Percentiles rank a stretch among this genome's conserved stretches.
Evolutionary conservation across 768 basidiomycete genomes (phyloP).

Genomic region (Termitomyces sp.): DNA sequence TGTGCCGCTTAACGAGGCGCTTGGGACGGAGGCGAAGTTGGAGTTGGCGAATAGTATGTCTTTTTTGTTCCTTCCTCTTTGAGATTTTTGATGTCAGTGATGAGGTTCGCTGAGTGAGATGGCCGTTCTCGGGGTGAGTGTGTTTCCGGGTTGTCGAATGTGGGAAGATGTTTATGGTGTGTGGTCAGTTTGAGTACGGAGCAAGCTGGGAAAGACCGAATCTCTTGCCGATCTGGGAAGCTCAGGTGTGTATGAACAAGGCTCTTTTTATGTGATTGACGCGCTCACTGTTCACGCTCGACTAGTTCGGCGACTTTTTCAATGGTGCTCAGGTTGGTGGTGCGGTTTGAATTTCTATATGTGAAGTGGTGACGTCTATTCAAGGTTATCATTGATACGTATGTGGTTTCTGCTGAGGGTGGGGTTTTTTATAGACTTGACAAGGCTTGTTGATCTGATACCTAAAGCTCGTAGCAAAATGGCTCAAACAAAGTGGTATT

Average conservation of each 20-base stretch:
- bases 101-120: constrained; percentile 84
- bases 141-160: not conserved
- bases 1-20: constrained; percentile 80
- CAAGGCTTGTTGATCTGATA: not conserved
- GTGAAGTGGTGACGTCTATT: not conserved
- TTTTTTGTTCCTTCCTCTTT: not conserved
- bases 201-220: constrained; percentile 84
- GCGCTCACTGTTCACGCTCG: not conserved
- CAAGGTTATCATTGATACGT: constrained; percentile 84
- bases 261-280: not conserved
- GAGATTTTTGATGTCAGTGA: not conserved
- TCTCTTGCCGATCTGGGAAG: constrained; percentile 87
- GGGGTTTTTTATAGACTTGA: constrained; percentile 16
- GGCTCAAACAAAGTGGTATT: constrained; percentile 87
- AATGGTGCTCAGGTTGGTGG: constrained; percentile 70
- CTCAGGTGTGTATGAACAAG: constrained; percentile 47
- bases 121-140: constrained; percentile 77
- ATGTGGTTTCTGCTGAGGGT: constrained; percentile 82
- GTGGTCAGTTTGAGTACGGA: constrained; percentile 79
- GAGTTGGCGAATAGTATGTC: constrained; percentile 82
- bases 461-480: constrained; percentile 58
- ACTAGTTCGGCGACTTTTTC: constrained; percentile 86
- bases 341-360: not conserved
- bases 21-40: constrained; percentile 56
- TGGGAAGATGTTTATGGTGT: not conserved